Evolutionary conservation across 306 rosid species (phyloP), one percentile per base, ranked within the genome.

Genomic region (Prosopis cineraria): DNA sequence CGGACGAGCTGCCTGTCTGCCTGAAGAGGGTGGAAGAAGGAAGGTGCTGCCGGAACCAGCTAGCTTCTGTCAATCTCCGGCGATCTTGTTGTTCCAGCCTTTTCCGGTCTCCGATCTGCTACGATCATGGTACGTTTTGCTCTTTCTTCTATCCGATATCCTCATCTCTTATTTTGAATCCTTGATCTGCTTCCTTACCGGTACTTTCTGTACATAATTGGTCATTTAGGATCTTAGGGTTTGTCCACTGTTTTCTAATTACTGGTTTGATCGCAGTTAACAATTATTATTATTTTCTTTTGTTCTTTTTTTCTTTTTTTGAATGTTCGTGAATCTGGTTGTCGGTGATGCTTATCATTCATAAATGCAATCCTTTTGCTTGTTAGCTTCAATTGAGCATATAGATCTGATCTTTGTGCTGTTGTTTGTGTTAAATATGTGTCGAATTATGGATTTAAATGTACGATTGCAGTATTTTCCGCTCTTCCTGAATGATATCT

Each of bases 81-180:
- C 84, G 64, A 79, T 85, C 76, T 55, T 76, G 41, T 22, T 53
- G 63, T 29, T 65, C 75, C 76, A 64, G 24, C 60, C 30, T 56
- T 78, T 67, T 68, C 76, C 72, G 72, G 52, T 76, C 44, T 73
- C 78, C 47, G 52, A 7, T 69, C n/a, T 69, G 64, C 55, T 1
- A 3, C 45, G 43, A 76, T 33, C 72, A 85, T 85, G 89, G 89
- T 85, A 67, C 12, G 64, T 53, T 31, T 66, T 66, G 17, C 22
- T 29, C 16, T 56, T 11, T 48, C 40, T n/a, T n/a, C 3, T 43
- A 12, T 13, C n/a, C 17, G 55, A 17, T 47, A 0, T 27, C 34
- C 8, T 29, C 56, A 3, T 0, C 14, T 70, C 44, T 16, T 3
- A 47, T 50, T 52, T 31, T 34, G 4, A n/a, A 3, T 29, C 11